Evolutionary conservation across 768 basidiomycete species (phyloP).

Genomic region (Fistulinella prunicolor): DNA sequence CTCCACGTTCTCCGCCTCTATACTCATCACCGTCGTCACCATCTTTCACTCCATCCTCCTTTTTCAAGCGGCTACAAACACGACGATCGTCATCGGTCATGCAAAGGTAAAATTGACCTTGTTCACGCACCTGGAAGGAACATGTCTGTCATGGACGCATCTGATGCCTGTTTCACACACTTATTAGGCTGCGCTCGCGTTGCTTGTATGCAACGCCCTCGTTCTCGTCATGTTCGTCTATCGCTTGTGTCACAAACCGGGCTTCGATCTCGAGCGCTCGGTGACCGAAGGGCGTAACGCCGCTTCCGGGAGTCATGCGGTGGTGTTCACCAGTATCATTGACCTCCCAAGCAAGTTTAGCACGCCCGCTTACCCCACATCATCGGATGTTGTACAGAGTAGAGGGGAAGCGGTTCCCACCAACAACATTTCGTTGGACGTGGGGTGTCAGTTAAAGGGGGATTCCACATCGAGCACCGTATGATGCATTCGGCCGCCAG

Average conservation of each 20-base stretch:
- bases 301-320: not conserved
- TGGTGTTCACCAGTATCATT: slow-evolving; percentile 18
- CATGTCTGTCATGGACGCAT: not conserved
- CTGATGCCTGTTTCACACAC: not conserved
- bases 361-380: not conserved
- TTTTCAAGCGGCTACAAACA: slow-evolving; percentile 1
- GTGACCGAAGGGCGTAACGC: not conserved
- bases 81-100: slow-evolving; percentile 19
- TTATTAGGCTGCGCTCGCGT: slow-evolving; percentile 16
- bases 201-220: slow-evolving; percentile 23
- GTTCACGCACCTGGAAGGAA: not conserved
- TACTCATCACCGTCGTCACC: slow-evolving; percentile 21
- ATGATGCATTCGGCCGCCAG: too few species aligned
- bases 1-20: slow-evolving; percentile 19
- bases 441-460: too few species aligned
- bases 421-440: not conserved
- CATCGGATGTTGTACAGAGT: not conserved
- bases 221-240: slow-evolving; percentile 18
- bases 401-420: not conserved
- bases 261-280: not conserved
- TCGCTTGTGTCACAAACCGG: slow-evolving; percentile 7
- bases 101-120: slow-evolving; percentile 16
- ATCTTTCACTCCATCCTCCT: slow-evolving; percentile 25
- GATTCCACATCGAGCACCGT: too few species aligned
- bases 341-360: slow-evolving; percentile 16